phyloP scores from a whole-genome alignment of 495 filamentous ascomycete genomes.

The Pseudoneurospora amorphoporcata region DNA sequence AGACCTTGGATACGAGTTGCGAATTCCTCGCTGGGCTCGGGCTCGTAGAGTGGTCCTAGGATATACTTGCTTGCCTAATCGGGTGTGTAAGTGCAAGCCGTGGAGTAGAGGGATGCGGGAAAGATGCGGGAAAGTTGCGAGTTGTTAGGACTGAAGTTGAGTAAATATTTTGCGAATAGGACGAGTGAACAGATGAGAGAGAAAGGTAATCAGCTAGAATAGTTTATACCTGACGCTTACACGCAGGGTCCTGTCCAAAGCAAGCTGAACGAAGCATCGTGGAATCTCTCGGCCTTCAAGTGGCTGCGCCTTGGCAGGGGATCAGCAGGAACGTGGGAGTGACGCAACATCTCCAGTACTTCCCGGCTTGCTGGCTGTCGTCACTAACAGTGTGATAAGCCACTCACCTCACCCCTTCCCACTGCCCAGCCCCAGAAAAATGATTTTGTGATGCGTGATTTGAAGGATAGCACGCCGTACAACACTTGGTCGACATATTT shows the following conservation, averaged over 20 bases:
- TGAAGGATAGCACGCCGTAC: too few relatives aligned
- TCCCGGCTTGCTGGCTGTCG: not conserved
- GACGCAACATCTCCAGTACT: conserved; percentile 10
- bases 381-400: not conserved
- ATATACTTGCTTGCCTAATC: conserved; percentile 43
- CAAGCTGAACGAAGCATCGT: not conserved
- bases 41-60: conserved; percentile 41
- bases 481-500: too few relatives aligned
- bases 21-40: conserved; percentile 19
- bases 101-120: not conserved
- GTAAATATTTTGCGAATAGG: not conserved
- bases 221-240: not conserved
- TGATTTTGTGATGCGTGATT: too few relatives aligned
- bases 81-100: not conserved
- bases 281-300: not conserved
- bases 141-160: not conserved
- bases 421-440: too few relatives aligned
- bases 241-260: not conserved
- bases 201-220: not conserved
- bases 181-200: not conserved
- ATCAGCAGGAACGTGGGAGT: conserved; percentile 5
- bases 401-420: too few relatives aligned
- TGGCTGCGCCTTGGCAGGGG: conserved; percentile 9
- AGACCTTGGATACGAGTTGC: conserved; percentile 14
- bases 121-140: not conserved